phyloP scores from a whole-genome alignment of 2,329 filamentous ascomycete genomes.

The Decorospora gaudefroyi region DNA sequence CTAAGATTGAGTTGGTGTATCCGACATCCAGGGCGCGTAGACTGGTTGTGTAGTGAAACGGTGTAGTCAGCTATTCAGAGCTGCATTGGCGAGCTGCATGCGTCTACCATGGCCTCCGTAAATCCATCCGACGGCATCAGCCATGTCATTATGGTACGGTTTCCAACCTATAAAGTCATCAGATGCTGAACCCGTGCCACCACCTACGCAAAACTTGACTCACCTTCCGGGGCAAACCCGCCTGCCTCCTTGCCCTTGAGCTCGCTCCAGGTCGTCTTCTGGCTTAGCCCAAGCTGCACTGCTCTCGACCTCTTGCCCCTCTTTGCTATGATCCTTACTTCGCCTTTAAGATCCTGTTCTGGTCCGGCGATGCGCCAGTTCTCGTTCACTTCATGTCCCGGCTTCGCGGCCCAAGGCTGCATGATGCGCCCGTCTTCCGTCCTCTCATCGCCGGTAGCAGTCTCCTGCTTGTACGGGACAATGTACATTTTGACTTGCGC shows the following conservation, averaged over 20 bases:
- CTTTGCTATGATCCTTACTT: constrained; percentile 40
- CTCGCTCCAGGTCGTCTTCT: constrained; percentile 38
- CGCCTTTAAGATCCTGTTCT: constrained; percentile 40
- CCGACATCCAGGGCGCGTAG: constrained; percentile 11
- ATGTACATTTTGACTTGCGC: constrained; percentile 45
- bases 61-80: constrained; percentile 26
- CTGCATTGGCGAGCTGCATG: constrained; percentile 38
- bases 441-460: constrained; percentile 15
- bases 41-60: constrained; percentile 10
- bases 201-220: constrained; percentile 1
- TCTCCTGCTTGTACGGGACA: constrained; percentile 23
- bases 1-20: constrained; percentile 1
- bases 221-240: constrained; percentile 36
- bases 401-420: constrained; percentile 36
- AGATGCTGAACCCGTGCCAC: not conserved
- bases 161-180: constrained; percentile 32
- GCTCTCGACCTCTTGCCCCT: constrained; percentile 33
- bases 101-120: constrained; percentile 43
- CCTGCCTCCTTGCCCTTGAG: constrained; percentile 34
- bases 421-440: constrained; percentile 28
- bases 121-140: constrained; percentile 44
- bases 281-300: constrained; percentile 35
- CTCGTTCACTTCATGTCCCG: constrained; percentile 39
- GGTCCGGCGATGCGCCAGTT: constrained; percentile 34
- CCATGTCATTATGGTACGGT: constrained; percentile 44